These are phyloP conservation scores for Pseudogymnoascus sp. DNA, from an alignment of 2,329 filamentous ascomycete genomes.

Conservation along the genomic window DNA sequence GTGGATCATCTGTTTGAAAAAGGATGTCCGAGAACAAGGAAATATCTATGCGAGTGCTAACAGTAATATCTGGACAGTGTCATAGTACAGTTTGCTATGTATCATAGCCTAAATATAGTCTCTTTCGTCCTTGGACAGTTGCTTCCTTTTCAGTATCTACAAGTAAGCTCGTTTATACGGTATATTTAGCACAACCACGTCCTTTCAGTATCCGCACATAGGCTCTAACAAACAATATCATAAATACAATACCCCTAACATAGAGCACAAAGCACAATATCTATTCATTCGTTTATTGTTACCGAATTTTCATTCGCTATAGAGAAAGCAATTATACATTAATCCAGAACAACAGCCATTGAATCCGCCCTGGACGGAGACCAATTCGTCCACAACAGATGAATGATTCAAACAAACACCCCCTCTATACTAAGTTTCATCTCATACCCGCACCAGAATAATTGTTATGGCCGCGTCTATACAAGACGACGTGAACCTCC, in stretches of 20 bases:
- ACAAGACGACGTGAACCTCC: neutral
- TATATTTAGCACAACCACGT: neutral
- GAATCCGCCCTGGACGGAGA: neutral
- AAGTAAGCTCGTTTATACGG: neutral
- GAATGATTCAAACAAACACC: neutral
- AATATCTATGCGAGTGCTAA: neutral
- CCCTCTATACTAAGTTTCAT: neutral
- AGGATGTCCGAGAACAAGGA: neutral
- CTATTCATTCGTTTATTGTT: neutral
- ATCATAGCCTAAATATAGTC: neutral
- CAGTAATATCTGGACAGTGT: neutral
- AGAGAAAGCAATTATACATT: neutral
- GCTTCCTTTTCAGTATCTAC: neutral
- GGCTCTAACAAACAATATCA: neutral
- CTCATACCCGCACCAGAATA: neutral
- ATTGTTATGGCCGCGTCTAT: neutral
- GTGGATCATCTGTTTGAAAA: neutral
- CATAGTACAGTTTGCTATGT: neutral
- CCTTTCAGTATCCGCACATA: neutral
- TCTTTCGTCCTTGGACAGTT: neutral
- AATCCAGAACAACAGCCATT: neutral
- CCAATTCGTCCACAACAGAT: neutral
- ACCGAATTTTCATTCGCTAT: neutral
- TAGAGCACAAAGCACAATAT: neutral
- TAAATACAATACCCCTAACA: neutral